phyloP scores from a whole-genome alignment of 257 asterid genomes.

The Salvia rosmarinus region DNA sequence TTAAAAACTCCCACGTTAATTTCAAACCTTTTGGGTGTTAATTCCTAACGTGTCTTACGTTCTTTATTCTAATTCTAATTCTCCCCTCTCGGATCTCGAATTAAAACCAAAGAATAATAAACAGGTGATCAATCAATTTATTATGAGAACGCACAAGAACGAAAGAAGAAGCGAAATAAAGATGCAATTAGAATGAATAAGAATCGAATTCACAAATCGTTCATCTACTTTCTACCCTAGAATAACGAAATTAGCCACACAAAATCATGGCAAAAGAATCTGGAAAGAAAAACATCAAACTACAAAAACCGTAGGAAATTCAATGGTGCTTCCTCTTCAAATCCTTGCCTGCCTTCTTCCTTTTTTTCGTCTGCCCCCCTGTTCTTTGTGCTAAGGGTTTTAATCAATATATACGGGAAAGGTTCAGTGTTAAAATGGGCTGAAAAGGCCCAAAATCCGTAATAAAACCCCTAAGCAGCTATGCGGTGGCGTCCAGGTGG shows the following conservation, averaged over 20 bases:
- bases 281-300: background rate
- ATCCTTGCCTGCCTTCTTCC: background rate
- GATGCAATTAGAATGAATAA: too few relatives aligned
- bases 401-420: too few relatives aligned
- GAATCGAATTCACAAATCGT: too few relatives aligned
- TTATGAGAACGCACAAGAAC: background rate
- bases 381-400: background rate
- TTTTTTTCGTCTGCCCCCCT: too few relatives aligned
- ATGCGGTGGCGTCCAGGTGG: background rate
- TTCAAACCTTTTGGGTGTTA: background rate
- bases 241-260: background rate
- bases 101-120: too few relatives aligned
- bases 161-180: background rate
- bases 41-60: too few relatives aligned
- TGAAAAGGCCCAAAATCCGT: background rate
- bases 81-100: background rate
- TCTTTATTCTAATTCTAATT: too few relatives aligned
- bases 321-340: background rate
- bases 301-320: background rate
- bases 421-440: background rate
- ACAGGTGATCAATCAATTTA: too few relatives aligned
- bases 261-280: background rate
- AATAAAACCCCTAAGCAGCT: background rate
- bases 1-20: background rate
- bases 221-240: too few relatives aligned